Base-by-base conservation (phyloP, 345 rosid genomes). In the Gossypium longicalyx region DNA sequence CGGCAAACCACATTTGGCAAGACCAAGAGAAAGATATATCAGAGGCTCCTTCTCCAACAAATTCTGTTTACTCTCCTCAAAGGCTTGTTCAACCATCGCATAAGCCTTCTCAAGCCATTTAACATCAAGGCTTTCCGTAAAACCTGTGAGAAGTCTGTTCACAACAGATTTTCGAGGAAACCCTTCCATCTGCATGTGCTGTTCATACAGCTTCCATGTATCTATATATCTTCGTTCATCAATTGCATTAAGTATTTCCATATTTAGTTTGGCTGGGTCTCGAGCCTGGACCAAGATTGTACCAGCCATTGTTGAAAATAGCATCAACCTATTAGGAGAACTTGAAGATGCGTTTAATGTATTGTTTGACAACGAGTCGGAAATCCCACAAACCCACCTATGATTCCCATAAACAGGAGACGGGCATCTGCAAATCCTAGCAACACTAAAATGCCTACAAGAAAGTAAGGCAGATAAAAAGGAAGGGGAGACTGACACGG, bases 141-240 rank as follows among this genome's bases (percentile, higher is more conserved):
- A 87, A 75, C 85, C 79, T n/a, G 83, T 78, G 60, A 94, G 60
- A 74, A 91, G 84, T 77, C 83, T 84, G 83, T 86, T 89, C 43
- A 89, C 85, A 58, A 90, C 74, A 7, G 91, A 87, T 80, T 89
- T 95, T 58, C 87, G 81, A 1, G 99, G 99, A 57, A 91, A 90
- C 43, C 97, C 93, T 63, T 90, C 98, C 91, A 91, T 91, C 56
- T 82, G 89, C 91, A 89, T 80, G 67, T 93, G 94, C 63, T 84
- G 93, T 77, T 88, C 92, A 77, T 78, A 87, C 69, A 91, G 75
- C 78, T 80, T 86, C 98, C 98, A 93, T 19, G 86, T 81, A 73
- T 87, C 93, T 22, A 72, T 67, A 60, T 81, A 82, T 57, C 87
- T 85, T 48, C 25, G 68, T 74, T 82, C 89, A 74, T 90, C 85